These are phyloP conservation scores for Fusarium chlamydosporum DNA, from an alignment of 2,329 filamentous ascomycete genomes.

Conservation along the genomic window DNA sequence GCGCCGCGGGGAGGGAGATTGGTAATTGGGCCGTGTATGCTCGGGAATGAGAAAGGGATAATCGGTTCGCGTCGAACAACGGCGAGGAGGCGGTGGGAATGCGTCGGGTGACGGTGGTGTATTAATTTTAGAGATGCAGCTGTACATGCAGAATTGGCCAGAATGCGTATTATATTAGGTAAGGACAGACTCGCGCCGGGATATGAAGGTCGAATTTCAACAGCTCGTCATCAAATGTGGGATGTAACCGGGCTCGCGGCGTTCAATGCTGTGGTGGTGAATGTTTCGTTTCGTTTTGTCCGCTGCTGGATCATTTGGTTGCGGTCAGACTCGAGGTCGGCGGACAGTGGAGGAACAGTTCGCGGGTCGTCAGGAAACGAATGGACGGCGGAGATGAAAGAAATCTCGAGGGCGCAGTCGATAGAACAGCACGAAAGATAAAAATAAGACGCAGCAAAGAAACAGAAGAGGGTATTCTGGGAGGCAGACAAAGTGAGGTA, in stretches of 20 bases:
- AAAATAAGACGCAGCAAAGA: conserved; percentile 22
- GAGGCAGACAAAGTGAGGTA: conserved; percentile 8
- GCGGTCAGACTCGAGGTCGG: conserved; percentile 28
- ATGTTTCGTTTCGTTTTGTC: conserved; percentile 38
- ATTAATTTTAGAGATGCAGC: conserved; percentile 35
- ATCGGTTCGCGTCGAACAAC: conserved; percentile 26
- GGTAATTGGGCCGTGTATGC: conserved; percentile 12
- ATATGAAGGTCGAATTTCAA: conserved; percentile 3
- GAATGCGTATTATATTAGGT: conserved; percentile 27
- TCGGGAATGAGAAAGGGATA: conserved; percentile 9
- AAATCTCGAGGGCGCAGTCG: background rate
- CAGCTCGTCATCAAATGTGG: conserved; percentile 10
- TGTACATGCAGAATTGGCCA: conserved; percentile 43
- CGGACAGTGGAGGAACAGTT: conserved; percentile 9
- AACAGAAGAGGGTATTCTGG: conserved; percentile 18
- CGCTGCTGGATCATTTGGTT: conserved; percentile 26
- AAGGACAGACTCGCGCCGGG: conserved; percentile 19
- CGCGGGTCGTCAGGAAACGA: conserved; percentile 7
- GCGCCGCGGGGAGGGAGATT: conserved; percentile 43
- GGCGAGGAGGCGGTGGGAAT: conserved; percentile 27
- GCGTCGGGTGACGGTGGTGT: conserved; percentile 41
- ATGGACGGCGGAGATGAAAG: conserved; percentile 5
- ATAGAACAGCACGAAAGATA: conserved; percentile 25
- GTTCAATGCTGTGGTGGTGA: conserved; percentile 28
- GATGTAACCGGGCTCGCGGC: conserved; percentile 3